Evolutionary conservation across 2,329 filamentous ascomycete genomes (phyloP).

Genomic region (Fusarium piperis): DNA sequence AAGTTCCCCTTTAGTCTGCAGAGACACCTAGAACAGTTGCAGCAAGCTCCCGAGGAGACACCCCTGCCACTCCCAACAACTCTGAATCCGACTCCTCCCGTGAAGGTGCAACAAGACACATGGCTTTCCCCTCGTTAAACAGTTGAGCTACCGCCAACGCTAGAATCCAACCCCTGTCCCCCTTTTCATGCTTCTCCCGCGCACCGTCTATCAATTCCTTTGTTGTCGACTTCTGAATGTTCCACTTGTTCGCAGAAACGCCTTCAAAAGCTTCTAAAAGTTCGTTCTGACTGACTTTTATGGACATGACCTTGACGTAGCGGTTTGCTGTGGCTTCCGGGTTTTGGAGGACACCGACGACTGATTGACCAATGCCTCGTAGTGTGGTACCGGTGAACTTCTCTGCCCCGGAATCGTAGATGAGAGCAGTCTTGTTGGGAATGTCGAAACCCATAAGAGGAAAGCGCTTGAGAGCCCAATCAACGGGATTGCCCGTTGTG

Average conservation of each 20-base stretch:
- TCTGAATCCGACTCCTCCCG: conserved; percentile 24
- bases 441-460: conserved; percentile 24
- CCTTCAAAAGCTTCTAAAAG: conserved; percentile 12
- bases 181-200: conserved; percentile 6
- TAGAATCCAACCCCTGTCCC: conserved; percentile 16
- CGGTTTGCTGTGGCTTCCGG: conserved; percentile 19
- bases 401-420: conserved; percentile 24
- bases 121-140: conserved; percentile 4
- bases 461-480: conserved; percentile 30
- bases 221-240: neutral
- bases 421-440: neutral
- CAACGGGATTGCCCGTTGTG: conserved; percentile 19
- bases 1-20: neutral
- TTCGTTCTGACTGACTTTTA: conserved; percentile 27
- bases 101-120: conserved; percentile 8
- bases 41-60: conserved; percentile 1
- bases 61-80: conserved; percentile 2
- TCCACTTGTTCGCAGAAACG: conserved; percentile 3
- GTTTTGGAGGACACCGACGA: conserved; percentile 20
- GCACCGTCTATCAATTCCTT: conserved; percentile 11
- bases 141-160: conserved; percentile 27
- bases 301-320: conserved; percentile 19
- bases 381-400: conserved; percentile 23
- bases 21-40: neutral
- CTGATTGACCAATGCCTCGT: conserved; percentile 23